Conservation (phyloP, 1,139 yeast species). For the Pneumocystis canis region DNA sequence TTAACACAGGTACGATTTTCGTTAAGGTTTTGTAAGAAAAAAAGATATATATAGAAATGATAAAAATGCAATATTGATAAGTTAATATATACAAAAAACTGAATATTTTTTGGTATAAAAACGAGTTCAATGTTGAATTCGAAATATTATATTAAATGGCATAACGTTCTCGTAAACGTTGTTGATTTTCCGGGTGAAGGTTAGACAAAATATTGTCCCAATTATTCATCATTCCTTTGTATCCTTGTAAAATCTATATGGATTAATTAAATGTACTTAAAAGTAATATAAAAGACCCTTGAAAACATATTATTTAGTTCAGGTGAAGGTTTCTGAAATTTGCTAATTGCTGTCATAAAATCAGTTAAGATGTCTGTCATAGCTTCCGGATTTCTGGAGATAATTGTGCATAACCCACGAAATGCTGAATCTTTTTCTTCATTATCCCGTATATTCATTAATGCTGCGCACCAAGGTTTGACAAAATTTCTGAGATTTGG, state of each 20-base stretch:
- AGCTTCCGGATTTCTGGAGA: conserved; percentile 54
- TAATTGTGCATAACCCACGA: conserved; percentile 55
- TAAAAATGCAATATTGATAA: not conserved
- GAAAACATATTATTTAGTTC: conserved; percentile 22
- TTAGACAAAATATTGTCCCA: not conserved
- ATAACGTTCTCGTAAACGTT: not conserved
- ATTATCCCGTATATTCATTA: conserved; percentile 53
- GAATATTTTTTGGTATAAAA: not conserved
- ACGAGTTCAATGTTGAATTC: not conserved
- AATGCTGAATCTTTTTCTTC: conserved; percentile 71
- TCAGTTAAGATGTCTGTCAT: conserved; percentile 39
- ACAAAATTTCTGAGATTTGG: conserved; percentile 45
- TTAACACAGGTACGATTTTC: no score
- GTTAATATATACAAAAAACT: not conserved
- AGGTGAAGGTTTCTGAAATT: conserved; percentile 34
- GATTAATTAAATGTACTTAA: not conserved
- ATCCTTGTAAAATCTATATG: not conserved
- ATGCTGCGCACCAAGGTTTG: conserved; percentile 50
- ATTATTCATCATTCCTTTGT: not conserved
- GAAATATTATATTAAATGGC: not conserved
- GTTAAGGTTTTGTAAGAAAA: not conserved
- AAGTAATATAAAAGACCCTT: conserved; percentile 2
- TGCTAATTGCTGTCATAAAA: conserved; percentile 51
- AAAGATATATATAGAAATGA: not conserved
- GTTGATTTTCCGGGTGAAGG: not conserved